Evolutionary conservation across 768 basidiomycete genomes (phyloP), one percentile per base, ranked within the genome.

Genomic region (Sistotremastrum niveocremeum): DNA sequence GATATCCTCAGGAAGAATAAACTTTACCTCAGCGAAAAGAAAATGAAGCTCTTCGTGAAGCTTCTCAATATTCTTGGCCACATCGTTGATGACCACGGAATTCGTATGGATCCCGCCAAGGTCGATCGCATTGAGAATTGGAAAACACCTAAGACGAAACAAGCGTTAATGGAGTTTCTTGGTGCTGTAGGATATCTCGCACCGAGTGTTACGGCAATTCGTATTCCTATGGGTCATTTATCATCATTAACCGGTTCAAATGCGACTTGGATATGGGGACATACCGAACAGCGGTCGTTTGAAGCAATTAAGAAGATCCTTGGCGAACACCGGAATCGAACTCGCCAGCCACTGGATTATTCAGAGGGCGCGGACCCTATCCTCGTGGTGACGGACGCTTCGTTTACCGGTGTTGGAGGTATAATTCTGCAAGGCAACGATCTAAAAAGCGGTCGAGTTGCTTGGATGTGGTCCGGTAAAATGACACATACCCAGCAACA

Each of bases 81-180:
- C 1, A 49, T 70, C 1, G 47, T 74, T 1, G 58, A 62, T 20
- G 56, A 64, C 11, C n/a, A 62, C 0, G 68, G 70, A 0, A 69
- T 74, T 20, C 42, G 43, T 0, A 71, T 72, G 66, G 68, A 73
- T 35, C 66, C 67, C 0, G 51, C 64, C 12, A 74, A 73, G 38
- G 67, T 74, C 0, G 63, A 70, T 32, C 45, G 50, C 0, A 55
- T 72, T 0, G 1, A 57, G 0, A 62, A 62, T 34, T 61, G 60
- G 60, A 60, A 60, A 46, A 42, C 42, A 0, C 60, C 60, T 0
- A 57, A 55, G 0, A 65, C 59, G 29, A 55, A 57, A 0, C 64
- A 62, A 20, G 50, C 64, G 12, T 46, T 71, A 0, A 46, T 54
- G 0, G 61, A 63, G 0, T 71, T 71, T 42, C 44, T 63, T 0